These are phyloP conservation scores for Prunus armeniaca DNA, from an alignment of 306 rosid species.

Conservation along the genomic window DNA sequence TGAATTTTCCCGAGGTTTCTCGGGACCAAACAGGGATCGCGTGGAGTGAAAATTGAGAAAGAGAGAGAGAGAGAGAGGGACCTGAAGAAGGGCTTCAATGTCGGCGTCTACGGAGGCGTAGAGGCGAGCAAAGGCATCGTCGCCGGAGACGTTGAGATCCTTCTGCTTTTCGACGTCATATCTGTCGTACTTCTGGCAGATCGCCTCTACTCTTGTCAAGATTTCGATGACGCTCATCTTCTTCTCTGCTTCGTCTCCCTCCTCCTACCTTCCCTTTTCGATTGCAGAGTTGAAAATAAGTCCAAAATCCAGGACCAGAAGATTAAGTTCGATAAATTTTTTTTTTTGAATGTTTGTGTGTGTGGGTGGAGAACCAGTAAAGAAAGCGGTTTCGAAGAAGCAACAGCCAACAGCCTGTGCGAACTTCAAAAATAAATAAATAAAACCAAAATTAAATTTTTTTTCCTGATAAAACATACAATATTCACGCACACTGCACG, in stretches of 20 bases:
- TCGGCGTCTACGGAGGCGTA: slow-evolving; percentile 71
- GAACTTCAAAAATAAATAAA: background rate
- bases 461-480: too few species aligned
- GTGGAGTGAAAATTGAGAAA: background rate
- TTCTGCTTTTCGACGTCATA: slow-evolving; percentile 82
- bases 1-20: background rate
- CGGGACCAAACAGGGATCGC: slow-evolving; percentile 9
- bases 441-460: too few species aligned
- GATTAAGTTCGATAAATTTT: too few species aligned
- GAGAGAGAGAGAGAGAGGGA: slow-evolving; percentile 15
- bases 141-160: slow-evolving; percentile 82
- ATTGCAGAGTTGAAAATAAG: background rate
- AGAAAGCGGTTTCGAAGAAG: background rate
- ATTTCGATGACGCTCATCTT: slow-evolving; percentile 94
- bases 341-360: background rate
- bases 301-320: background rate
- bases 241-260: background rate
- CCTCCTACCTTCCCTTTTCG: slow-evolving; percentile 9
- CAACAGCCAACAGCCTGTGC: background rate
- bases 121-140: slow-evolving; percentile 90
- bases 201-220: slow-evolving; percentile 89
- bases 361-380: background rate
- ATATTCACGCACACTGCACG: too few species aligned
- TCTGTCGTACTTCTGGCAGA: slow-evolving; percentile 90
- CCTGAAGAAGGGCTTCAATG: slow-evolving; percentile 74